Percentiles rank a stretch among this genome's conserved stretches.
phyloP scores from a whole-genome alignment of 2,329 filamentous ascomycete genomes.

The Aureobasidium leucospermi region DNA sequence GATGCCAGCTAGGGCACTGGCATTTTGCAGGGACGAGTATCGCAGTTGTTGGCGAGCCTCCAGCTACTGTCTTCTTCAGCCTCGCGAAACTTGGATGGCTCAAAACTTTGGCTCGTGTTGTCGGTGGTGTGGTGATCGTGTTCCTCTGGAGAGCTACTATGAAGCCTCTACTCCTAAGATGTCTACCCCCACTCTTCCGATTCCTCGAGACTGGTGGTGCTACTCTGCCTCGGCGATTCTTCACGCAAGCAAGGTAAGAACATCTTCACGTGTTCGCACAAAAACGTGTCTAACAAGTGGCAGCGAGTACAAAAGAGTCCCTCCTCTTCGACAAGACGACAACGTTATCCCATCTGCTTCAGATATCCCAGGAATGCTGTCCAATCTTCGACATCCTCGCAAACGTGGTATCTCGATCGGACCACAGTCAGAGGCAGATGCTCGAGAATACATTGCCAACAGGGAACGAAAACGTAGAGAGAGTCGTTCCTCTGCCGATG shows the following conservation, averaged over 20 bases:
- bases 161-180: slow-evolving; percentile 72
- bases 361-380: slow-evolving; percentile 75
- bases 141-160: slow-evolving; percentile 85
- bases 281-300: not conserved
- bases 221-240: slow-evolving; percentile 80
- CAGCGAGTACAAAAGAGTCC: slow-evolving; percentile 76
- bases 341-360: slow-evolving; percentile 87
- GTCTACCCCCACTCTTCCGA: slow-evolving; percentile 80
- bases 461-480: slow-evolving; percentile 63
- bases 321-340: slow-evolving; percentile 64
- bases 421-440: slow-evolving; percentile 91
- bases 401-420: slow-evolving; percentile 81
- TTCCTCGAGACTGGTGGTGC: slow-evolving; percentile 73
- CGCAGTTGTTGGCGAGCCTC: slow-evolving; percentile 46
- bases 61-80: slow-evolving; percentile 57
- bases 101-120: slow-evolving; percentile 58
- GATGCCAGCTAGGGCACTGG: slow-evolving; percentile 76
- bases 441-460: slow-evolving; percentile 90
- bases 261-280: not conserved
- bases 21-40: slow-evolving; percentile 59
- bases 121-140: slow-evolving; percentile 73
- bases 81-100: slow-evolving; percentile 59
- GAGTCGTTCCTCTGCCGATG: slow-evolving; percentile 39
- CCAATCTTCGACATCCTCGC: slow-evolving; percentile 72
- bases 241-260: slow-evolving; percentile 68